Base-by-base conservation (phyloP, 768 basidiomycete species). In the Panaeolus papilionaceus region DNA sequence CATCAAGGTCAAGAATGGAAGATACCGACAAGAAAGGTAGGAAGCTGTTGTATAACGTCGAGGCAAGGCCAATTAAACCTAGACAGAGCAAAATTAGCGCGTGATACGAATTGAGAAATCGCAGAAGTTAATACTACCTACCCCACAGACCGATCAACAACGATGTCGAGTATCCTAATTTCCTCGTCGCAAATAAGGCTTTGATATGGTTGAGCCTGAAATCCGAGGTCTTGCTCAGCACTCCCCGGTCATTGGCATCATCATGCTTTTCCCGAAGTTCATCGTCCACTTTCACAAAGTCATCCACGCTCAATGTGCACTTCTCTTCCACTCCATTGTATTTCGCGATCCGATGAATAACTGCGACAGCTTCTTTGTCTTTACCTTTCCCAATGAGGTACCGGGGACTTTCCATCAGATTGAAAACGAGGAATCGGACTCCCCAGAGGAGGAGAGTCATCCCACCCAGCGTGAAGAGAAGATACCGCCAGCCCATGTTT, bases 401-500 rank as follows among this genome's bases (percentile, higher is more conserved):
- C 68, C 90, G 89, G 0, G 92, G 92, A 67, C 87, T 88, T 75
- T 93, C 91, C 66, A 88, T 81, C 8, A 93, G 81, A 61, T 86
- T 78, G 81, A 93, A 92, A 64, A 87, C 74, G 77, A 90, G 86
- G 79, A 90, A 89, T 26, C 90, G 89, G 28, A 90, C 74, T 11
- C 80, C 69, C 81, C 86, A 92, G 49, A 91, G 79, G 45, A 89
- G 18, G 66, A 93, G 78, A 79, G 91, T 92, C 40, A 92, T 73
- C 0, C 88, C 91, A 7, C 92, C 91, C 82, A 93, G 88, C 23
- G 85, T 77, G 74, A 86, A 90, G n/a, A 92, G 79, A 74, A 92
- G 88, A 75, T 92, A 92, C 26, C 92, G 83, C 92, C 92, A 93
- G 20, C 92, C 92, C 77, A 85, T 75, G 68, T 93, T 92, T 5